A percentile compares a stretch with the other conserved stretches of the same genome.
Evolutionary conservation across 306 rosid species (phyloP).

Genomic region (Castanea sativa): DNA sequence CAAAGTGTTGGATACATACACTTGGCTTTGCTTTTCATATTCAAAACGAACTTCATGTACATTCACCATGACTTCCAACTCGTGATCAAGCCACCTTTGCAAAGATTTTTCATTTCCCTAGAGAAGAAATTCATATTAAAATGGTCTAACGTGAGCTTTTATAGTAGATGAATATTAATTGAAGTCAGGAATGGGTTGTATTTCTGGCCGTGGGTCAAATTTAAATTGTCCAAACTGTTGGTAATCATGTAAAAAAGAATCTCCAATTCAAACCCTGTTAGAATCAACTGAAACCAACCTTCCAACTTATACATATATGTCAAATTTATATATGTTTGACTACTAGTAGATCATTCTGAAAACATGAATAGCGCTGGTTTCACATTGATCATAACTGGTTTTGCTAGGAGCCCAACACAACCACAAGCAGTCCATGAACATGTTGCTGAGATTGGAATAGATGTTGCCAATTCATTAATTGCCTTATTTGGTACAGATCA

Average conservation of each 20-base stretch:
- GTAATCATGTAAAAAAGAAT: constrained; percentile 7
- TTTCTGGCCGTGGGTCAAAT: not conserved
- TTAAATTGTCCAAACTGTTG: constrained; percentile 1
- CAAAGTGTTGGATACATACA: constrained; percentile 43
- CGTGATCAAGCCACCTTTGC: constrained; percentile 79
- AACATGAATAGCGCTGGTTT: constrained; percentile 2
- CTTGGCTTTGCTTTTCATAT: constrained; percentile 64
- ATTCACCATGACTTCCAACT: constrained; percentile 71
- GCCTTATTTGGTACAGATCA: constrained; percentile 20
- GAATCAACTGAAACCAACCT: constrained; percentile 17
- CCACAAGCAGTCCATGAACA: constrained; percentile 8
- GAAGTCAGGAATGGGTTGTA: not conserved
- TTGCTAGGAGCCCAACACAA: constrained; percentile 4
- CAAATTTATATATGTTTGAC: not conserved
- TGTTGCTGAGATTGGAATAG: not conserved
- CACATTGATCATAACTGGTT: constrained; percentile 22
- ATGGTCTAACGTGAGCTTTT: not conserved
- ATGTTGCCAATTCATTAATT: not conserved
- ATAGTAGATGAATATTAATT: not conserved
- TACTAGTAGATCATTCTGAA: constrained; percentile 1
- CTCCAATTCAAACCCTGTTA: not conserved
- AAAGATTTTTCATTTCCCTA: constrained; percentile 65
- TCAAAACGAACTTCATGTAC: constrained; percentile 76
- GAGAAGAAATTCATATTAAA: constrained; percentile 22
- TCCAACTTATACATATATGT: not conserved